Evolutionary conservation across 805 yeast genomes (phyloP), one percentile per base, ranked within the genome.

Genomic region (Candida sakaeoensis): DNA sequence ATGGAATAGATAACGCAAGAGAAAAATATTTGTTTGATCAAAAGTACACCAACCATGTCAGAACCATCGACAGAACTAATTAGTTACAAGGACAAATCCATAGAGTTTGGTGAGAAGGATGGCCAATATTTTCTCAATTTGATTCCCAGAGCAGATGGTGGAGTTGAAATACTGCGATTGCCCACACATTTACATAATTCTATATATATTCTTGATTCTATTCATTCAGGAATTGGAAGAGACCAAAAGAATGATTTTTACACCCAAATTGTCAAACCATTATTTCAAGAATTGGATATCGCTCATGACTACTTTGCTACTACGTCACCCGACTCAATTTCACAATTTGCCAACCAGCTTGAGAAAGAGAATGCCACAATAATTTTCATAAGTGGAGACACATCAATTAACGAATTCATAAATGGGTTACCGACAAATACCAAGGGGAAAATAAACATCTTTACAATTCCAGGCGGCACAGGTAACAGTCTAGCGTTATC

Each of bases 401-500:
- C 96, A 1, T 80, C 95, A 1, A 64, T 87, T 4, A 78, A 75
- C 36, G 97, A 90, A 56, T 77, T 90, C 37, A 50, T 87, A 40
- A 89, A 89, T 54, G 65, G 58, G 14, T 55, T 73, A 19, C 53
- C 46, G 9, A 2, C 25, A 10, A 32, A 7, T 3, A 14, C 2
- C 4, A 8, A 15, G 14, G 33, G 37, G 45, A 31, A 37, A 1
- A 39, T 66, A 5, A 47, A 51, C 1, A 39, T 77, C 2, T 49
- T 61, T 25, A 62, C 63, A 27, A 56, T 90, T 12, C 95, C 96
- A 0, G 68, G 80, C 43, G 97, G 97, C 1, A 83, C 95, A 1
- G 97, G 95, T 0, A 90, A 90, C 56, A 89, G 95, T 1, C 65
- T 87, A 43, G 75, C 86, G 2, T 72, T 75, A 17, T 82, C 95